Conservation (phyloP, 2,329 filamentous ascomycete species). For the Akanthomyces dipterigenus region DNA sequence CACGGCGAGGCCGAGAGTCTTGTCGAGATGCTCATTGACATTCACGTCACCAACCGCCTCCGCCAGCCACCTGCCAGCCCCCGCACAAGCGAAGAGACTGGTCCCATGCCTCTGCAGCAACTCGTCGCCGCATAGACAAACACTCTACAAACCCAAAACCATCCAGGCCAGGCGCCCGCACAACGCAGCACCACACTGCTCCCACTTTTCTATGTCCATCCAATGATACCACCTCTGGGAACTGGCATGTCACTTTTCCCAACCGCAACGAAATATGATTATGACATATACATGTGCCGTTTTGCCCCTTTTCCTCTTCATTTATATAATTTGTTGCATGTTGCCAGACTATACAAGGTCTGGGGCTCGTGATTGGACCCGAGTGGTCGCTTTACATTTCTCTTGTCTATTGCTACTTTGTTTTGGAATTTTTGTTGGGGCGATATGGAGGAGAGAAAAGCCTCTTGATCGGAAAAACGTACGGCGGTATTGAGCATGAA, state of each 20-base stretch:
- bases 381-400: background rate
- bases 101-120: conserved; percentile 29
- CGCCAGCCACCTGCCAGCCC: conserved; percentile 23
- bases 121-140: background rate
- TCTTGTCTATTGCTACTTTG: background rate
- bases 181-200: conserved; percentile 6
- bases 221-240: conserved; percentile 27
- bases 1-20: conserved; percentile 44
- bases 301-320: conserved; percentile 4
- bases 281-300: conserved; percentile 15
- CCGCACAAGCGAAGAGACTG: conserved; percentile 29
- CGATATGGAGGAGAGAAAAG: background rate
- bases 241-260: conserved; percentile 17
- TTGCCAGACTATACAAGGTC: background rate
- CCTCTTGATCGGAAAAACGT: background rate
- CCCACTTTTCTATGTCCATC: conserved; percentile 16
- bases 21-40: conserved; percentile 46
- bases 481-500: background rate
- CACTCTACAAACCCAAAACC: background rate
- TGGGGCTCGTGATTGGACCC: background rate
- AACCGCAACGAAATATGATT: conserved; percentile 20
- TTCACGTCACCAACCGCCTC: conserved; percentile 34
- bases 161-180: background rate
- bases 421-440: background rate
- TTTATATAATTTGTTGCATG: conserved; percentile 7